Percentiles rank a stretch among this genome's conserved stretches.
phyloP scores from a whole-genome alignment of 305 asterid genomes.

The Nicotiana rustica region DNA sequence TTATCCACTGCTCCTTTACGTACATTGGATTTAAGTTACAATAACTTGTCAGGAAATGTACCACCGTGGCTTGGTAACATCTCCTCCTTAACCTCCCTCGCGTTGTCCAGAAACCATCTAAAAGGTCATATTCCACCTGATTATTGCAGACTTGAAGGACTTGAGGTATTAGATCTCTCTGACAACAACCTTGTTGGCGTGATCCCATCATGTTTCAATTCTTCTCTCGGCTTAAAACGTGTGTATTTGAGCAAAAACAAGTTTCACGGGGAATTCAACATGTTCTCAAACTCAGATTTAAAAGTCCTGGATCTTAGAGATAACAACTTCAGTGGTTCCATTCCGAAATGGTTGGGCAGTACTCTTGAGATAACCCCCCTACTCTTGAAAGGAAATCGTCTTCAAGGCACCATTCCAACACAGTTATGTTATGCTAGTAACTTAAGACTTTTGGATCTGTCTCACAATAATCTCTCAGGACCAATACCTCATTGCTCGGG shows the following conservation, averaged over 20 bases:
- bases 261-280: conserved; percentile 19
- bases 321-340: conserved; percentile 31
- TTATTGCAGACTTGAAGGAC: conserved; percentile 12
- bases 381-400: conserved; percentile 33
- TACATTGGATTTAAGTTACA: conserved; percentile 29
- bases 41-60: background rate
- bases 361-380: conserved; percentile 13
- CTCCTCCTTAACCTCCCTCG: background rate
- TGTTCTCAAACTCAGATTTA: background rate
- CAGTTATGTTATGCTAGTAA: conserved; percentile 24
- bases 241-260: conserved; percentile 34
- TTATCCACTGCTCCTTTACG: background rate
- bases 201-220: conserved; percentile 35
- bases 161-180: conserved; percentile 22
- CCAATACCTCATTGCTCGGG: conserved; percentile 38
- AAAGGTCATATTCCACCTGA: conserved; percentile 32
- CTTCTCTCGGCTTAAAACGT: background rate
- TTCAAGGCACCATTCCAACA: conserved; percentile 37
- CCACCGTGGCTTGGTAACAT: conserved; percentile 33
- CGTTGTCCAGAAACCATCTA: conserved; percentile 22
- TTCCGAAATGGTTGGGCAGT: conserved; percentile 31
- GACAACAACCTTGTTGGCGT: conserved; percentile 23
- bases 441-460: conserved; percentile 37
- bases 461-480: conserved; percentile 34
- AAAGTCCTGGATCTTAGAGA: conserved; percentile 27